Evolutionary conservation across 148 eudicot species (phyloP), one percentile per base, ranked within the genome.

Genomic region (Silene latifolia): DNA sequence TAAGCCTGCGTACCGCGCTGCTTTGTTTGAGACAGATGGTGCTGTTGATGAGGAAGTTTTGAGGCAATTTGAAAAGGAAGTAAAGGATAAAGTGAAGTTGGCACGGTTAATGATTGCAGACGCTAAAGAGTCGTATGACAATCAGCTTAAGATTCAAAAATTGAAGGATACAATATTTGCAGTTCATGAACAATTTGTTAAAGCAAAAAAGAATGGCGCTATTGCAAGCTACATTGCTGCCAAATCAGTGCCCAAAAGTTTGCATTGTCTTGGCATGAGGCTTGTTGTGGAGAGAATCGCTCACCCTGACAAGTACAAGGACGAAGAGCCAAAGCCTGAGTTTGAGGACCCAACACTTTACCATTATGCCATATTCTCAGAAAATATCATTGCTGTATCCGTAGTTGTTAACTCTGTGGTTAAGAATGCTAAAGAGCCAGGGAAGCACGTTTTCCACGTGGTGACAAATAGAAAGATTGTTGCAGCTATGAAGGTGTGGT

Each of bases 401-500:
- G 98, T 93, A 17, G 98, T 93, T 67, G 93, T 91, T 61, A 89
- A 87, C 74, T 91, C 98, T 2, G 90, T 80, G 42, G 90, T 93
- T 76, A 88, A 86, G 80, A 91, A 88, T 73, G 91, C 91, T 6
- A 81, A 83, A 48, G 98, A 93, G 78, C 93, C 97, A 35, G 83
- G 81, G 81, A 93, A 89, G 75, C 97, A 93, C 78, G 98, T 93
- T 79, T 85, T 93, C 77, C 98, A 93, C 70, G 77, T 93, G 63
- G 98, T 91, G 71, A 91, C 97, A 8, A 89, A 91, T 82, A 86
- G 80, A 84, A 93, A 89, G 88, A 93, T 89, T 81, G 82, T 88
- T 76, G 90, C 92, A 56, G 98, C 98, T n/a, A 91, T 91, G 89
- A 91, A 93, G 83, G 98, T 93, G 63, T 91, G 94, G 97, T 93